These are phyloP conservation scores for Seminavis robusta DNA, from an alignment of 108 stramenopile genomes.

Conservation along the genomic window DNA sequence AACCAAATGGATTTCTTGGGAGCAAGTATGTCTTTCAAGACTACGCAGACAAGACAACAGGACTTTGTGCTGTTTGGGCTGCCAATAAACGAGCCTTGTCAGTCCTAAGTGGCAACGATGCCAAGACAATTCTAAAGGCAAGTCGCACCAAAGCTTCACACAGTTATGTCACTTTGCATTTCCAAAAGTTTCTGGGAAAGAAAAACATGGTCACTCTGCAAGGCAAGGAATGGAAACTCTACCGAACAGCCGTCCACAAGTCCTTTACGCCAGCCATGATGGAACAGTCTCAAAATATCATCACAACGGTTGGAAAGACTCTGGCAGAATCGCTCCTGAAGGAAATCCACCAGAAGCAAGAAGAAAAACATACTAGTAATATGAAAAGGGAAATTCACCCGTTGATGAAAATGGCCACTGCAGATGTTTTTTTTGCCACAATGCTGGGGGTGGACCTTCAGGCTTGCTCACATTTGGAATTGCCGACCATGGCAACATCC, in stretches of 20 bases:
- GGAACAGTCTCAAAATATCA: constrained; percentile 1
- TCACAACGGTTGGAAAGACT: neutral
- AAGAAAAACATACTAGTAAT: no score
- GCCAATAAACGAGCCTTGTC: no score
- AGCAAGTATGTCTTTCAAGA: no score
- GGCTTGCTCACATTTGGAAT: constrained; percentile 11
- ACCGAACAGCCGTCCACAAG: constrained; percentile 20
- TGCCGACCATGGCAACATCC: constrained; percentile 2
- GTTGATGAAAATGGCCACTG: constrained; percentile 23
- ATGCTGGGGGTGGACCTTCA: constrained; percentile 16
- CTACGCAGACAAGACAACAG: no score
- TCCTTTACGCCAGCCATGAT: constrained; percentile 8
- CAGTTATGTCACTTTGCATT: constrained; percentile 11
- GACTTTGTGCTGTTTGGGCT: no score
- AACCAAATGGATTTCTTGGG: no score
- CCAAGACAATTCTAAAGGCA: no score
- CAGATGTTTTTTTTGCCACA: constrained; percentile 23
- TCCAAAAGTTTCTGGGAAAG: constrained; percentile 12
- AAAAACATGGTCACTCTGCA: constrained; percentile 8
- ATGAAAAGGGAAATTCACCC: constrained; percentile 9
- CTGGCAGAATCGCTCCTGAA: neutral
- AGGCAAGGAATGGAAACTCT: constrained; percentile 27
- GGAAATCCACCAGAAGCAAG: neutral
- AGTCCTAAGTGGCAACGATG: no score
- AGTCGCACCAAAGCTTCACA: neutral